Base-by-base conservation (phyloP, 1,284 basidiomycete species). In the Naganishia liquefaciens region DNA sequence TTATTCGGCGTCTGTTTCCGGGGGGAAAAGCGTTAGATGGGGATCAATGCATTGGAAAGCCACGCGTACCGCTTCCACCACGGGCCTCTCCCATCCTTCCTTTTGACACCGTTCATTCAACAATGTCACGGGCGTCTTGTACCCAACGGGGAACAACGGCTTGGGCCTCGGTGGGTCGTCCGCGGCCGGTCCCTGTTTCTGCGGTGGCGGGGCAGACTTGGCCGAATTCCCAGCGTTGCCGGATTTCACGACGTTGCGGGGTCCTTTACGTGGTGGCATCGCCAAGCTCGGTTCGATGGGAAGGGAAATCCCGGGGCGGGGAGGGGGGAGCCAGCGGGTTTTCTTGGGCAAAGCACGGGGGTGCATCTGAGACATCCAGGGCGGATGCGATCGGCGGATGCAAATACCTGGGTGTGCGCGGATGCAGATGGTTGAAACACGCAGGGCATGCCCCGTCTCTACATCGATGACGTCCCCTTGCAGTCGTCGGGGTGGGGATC, bases 71-170 rank as follows among this genome's bases (percentile, higher is more conserved):
- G 62, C 28, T 23, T 90, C 87, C 23, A 93, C 83, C 10, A 79
- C 74, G 1, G 91, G 86, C 68, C 88, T 87, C 66, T 91, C 89
- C 91, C 90, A 94, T 0, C 88, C 89, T 65, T 85, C 83, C 76
- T 91, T 91, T 73, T 91, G 89, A 72, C 91, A 93, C 75, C 90
- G 86, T 81, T 93, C 90, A 64, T 89, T 83, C 27, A 93, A 81
- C 19, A 91, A 74, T 70, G 83, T 87, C 49, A 90, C 73, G 2
- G 91, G 91, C 63, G 84, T 87, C 79, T 93, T 93, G 70, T 85
- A 92, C 17, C 90, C 90, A 15, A 85, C 80, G 44, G 89, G 89
- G 72, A 93, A 93, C 28, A 93, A 80, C 0, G 87, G 78, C 9
- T 78, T 77, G 9, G 79, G 78, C 17, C 76, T 68, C 4, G 74